phyloP scores from a whole-genome alignment of 78 protist genomes.

The Protostelium mycophagum region DNA sequence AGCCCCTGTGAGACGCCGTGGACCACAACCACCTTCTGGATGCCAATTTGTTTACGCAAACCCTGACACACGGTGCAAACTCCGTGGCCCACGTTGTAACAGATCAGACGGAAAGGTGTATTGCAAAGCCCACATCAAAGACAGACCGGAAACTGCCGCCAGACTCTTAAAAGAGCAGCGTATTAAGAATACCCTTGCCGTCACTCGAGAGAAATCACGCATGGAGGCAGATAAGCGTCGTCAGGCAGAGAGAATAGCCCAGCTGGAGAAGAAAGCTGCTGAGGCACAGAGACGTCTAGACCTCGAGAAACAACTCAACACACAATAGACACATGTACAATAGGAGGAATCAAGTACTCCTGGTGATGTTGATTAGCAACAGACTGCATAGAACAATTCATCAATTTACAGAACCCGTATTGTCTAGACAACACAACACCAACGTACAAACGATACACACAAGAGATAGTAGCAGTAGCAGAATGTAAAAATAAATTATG shows the following conservation, averaged over 20 bases:
- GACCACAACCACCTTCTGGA: conserved; percentile 2
- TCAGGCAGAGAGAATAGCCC: neutral
- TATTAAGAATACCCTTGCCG: neutral
- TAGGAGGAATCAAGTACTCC: conserved; percentile 1
- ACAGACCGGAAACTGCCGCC: neutral
- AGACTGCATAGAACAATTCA: neutral
- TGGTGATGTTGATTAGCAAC: neutral
- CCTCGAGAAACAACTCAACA: conserved; percentile 1
- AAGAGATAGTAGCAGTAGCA: too few species aligned
- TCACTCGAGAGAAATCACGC: conserved; percentile 1
- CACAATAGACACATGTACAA: neutral
- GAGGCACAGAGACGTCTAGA: neutral
- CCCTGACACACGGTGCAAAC: neutral
- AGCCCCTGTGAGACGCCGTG: conserved; percentile 1
- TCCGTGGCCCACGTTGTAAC: neutral
- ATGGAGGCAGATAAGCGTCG: neutral
- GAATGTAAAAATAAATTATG: too few species aligned
- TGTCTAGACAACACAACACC: neutral
- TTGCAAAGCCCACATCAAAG: neutral
- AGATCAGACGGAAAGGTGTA: neutral
- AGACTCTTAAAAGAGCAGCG: neutral
- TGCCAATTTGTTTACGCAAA: conserved; percentile 1
- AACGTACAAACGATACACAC: too few species aligned
- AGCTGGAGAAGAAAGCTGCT: neutral
- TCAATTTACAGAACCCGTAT: conserved; percentile 1